Conservation (phyloP, 2,329 filamentous ascomycete species). For the Arthrinium phaeospermum region DNA sequence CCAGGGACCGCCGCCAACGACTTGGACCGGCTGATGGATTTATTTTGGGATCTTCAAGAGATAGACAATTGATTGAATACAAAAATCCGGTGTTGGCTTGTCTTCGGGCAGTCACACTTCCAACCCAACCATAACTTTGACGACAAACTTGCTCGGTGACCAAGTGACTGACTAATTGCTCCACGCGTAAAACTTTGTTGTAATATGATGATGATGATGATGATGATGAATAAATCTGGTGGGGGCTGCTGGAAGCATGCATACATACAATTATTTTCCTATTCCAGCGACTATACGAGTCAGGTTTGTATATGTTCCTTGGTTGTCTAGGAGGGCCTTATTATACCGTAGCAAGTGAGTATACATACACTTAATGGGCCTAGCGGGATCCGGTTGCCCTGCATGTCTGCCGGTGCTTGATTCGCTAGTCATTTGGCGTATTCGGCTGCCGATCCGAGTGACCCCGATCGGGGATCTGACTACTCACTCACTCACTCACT, state of each 20-base stretch:
- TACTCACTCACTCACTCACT: not conserved
- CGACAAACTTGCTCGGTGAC: not conserved
- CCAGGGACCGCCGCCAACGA: constrained; percentile 8
- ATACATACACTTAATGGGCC: not conserved
- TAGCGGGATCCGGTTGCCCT: not conserved
- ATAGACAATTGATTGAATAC: constrained; percentile 6
- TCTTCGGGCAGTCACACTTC: not conserved
- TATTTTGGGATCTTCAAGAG: constrained; percentile 12
- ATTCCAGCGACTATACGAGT: not conserved
- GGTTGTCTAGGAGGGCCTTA: not conserved
- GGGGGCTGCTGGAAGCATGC: not conserved
- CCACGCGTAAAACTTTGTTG: not conserved
- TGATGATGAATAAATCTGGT: not conserved
- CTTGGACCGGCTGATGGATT: constrained; percentile 4
- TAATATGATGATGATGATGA: not conserved
- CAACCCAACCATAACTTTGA: not conserved
- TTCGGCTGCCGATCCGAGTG: not conserved
- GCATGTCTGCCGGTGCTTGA: not conserved
- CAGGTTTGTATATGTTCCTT: not conserved
- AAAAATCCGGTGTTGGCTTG: not conserved
- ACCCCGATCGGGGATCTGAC: not conserved
- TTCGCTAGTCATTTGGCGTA: not conserved
- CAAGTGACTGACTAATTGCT: no score
- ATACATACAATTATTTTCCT: not conserved
- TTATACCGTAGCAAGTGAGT: not conserved